Evolutionary conservation across 2,329 filamentous ascomycete genomes (phyloP), one percentile per base, ranked within the genome.

Genomic region (Claviceps pusilla): DNA sequence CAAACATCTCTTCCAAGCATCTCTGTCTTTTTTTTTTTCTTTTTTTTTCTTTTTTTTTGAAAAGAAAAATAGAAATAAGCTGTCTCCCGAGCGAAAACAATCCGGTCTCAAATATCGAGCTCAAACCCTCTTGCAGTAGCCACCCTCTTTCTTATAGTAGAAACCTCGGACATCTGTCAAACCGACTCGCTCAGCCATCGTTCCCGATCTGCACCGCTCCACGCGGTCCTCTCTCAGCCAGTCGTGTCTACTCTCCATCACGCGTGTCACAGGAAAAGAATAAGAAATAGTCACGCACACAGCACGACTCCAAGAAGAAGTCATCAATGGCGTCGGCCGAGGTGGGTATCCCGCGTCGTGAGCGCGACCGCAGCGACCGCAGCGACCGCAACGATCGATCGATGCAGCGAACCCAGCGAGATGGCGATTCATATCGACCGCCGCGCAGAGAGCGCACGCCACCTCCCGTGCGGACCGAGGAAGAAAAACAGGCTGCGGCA

Each of bases 401-500:
- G 16, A 24, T 33, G 57, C 58, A 57, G 59, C 52, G 54, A 50
- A 56, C 47, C 41, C 59, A 55, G 48, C 73, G 73, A 62, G 73
- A 75, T 66, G 74, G 66, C 49, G 77, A 79, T 63, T 76, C 69
- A 52, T 79, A 79, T 58, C 71, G 74, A 47, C 75, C 75, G 29
- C 62, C 64, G 41, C 65, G 65, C 54, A 61, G 55, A 57, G 65
- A 62, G 57, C 68, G 65, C 55, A 57, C 63, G 12, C 64, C 64
- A 56, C 66, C 68, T 43, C 69, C 70, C 9, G 68, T 69, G 53
- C 76, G 74, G 58, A 82, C 79, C 49, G 89, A 87, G 63, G 89
- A 89, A 67, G 84, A 90, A 69, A 95, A 94, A 70, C 88, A 91
- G 70, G 87, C 84, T 29, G 83, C 83, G 45, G 87, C 89, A 47